A percentile compares a stretch with the other conserved stretches of the same genome.
Conservation (phyloP, 2,329 filamentous ascomycete species). For the Beauveria varroae region DNA sequence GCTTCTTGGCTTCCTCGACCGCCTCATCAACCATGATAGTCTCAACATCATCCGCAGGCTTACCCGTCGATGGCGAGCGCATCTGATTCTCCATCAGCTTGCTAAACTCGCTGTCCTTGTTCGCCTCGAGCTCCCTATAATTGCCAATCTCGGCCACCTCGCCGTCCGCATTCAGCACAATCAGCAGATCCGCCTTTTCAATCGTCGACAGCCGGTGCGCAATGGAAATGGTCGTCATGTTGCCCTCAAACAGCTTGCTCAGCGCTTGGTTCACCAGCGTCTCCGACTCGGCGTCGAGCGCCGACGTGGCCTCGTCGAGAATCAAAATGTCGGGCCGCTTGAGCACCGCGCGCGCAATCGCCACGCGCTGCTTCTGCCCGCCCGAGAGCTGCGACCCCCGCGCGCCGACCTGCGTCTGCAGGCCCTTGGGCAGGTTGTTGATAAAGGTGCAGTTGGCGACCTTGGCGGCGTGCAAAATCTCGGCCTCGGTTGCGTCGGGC, state of each 20-base stretch:
- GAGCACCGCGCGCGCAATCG: constrained; percentile 87
- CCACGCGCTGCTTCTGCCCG: constrained; percentile 95
- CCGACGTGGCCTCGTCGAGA: constrained; percentile 94
- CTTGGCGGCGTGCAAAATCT: constrained; percentile 79
- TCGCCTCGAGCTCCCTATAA: constrained; percentile 66
- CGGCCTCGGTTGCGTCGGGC: constrained; percentile 65
- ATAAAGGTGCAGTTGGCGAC: constrained; percentile 97
- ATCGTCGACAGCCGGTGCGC: constrained; percentile 94
- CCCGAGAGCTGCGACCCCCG: constrained; percentile 90
- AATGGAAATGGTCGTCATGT: constrained; percentile 95
- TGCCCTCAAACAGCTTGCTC: constrained; percentile 68
- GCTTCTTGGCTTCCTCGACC: not conserved
- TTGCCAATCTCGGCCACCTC: constrained; percentile 85
- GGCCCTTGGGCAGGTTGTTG: constrained; percentile 87
- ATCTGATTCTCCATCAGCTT: constrained; percentile 99
- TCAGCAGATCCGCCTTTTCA: constrained; percentile 88
- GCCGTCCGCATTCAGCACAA: constrained; percentile 81
- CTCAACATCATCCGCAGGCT: not conserved
- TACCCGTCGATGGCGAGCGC: constrained; percentile 18
- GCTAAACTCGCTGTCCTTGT: constrained; percentile 78
- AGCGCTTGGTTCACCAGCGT: constrained; percentile 93
- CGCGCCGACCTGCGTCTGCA: constrained; percentile 92
- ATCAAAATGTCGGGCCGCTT: constrained; percentile 97
- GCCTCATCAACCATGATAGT: not conserved
- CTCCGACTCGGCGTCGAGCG: constrained; percentile 95